Percentiles rank a stretch among this genome's conserved stretches.
phyloP scores from a whole-genome alignment of 306 rosid genomes.

The Rosa rugosa region DNA sequence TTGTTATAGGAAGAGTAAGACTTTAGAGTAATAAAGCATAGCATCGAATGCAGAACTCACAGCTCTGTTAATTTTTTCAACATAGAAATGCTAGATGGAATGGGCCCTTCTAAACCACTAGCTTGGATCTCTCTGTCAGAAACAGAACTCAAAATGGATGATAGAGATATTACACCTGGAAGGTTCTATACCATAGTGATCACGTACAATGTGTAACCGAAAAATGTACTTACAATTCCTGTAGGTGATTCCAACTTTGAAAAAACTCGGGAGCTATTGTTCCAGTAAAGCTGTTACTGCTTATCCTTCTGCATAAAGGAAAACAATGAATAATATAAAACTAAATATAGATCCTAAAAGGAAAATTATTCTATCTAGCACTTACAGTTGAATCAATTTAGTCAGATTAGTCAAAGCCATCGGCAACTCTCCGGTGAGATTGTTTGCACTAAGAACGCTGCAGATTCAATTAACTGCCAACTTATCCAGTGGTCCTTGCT shows the following conservation, averaged over 20 bases:
- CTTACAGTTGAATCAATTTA: slow-evolving; percentile 27
- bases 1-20: background rate
- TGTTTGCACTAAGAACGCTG: slow-evolving; percentile 27
- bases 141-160: background rate
- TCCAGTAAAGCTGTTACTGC: slow-evolving; percentile 35
- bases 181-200: background rate
- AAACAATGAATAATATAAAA: background rate
- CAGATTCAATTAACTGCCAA: background rate
- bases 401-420: slow-evolving; percentile 11
- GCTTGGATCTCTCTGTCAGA: slow-evolving; percentile 31
- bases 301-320: slow-evolving; percentile 26
- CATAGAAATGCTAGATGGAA: slow-evolving; percentile 27
- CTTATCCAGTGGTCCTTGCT: background rate
- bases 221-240: slow-evolving; percentile 18
- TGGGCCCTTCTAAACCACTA: slow-evolving; percentile 30
- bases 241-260: slow-evolving; percentile 16
- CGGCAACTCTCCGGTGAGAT: slow-evolving; percentile 34
- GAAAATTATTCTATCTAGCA: background rate
- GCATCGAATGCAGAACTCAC: slow-evolving; percentile 23
- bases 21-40: background rate
- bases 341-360: too few relatives aligned
- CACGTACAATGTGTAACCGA: background rate
- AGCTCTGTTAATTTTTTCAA: slow-evolving; percentile 16
- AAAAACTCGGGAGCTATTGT: slow-evolving; percentile 17
- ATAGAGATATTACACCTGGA: background rate